phyloP scores from a whole-genome alignment of 257 asterid genomes.

The Solanum tarijense region DNA sequence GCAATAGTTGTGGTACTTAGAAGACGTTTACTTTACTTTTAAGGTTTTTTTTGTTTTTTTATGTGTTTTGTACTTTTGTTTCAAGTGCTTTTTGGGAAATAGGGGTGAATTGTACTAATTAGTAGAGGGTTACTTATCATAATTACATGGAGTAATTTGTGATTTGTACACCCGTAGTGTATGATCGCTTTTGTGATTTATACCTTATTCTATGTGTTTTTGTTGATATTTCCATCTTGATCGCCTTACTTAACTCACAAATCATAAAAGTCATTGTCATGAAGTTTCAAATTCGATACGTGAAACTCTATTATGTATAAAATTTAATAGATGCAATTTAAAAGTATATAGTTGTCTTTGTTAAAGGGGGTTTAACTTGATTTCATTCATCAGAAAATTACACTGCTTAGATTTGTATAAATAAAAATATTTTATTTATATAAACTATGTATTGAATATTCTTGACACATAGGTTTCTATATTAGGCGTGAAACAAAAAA shows the following conservation, averaged over 20 bases:
- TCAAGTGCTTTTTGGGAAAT: background rate
- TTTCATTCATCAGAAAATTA: background rate
- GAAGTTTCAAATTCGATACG: background rate
- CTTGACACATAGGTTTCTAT: background rate
- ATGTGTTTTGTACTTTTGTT: background rate
- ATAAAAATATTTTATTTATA: background rate
- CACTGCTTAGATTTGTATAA: background rate
- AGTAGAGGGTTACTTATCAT: background rate
- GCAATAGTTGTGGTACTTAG: conserved; percentile 1
- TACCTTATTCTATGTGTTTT: background rate
- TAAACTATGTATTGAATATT: background rate
- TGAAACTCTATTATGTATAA: background rate
- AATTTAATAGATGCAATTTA: background rate
- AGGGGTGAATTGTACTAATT: background rate
- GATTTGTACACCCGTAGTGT: background rate
- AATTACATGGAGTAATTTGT: background rate
- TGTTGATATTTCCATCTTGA: background rate
- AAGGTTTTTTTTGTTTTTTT: background rate
- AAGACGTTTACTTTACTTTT: background rate
- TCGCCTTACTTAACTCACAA: background rate
- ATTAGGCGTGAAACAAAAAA: background rate
- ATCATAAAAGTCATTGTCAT: background rate
- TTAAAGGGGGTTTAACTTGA: background rate
- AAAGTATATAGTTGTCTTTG: background rate
- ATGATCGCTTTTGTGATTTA: background rate